Conservation (phyloP, 176 grass and related monocot genomes). For the Cenchrus americanus region DNA sequence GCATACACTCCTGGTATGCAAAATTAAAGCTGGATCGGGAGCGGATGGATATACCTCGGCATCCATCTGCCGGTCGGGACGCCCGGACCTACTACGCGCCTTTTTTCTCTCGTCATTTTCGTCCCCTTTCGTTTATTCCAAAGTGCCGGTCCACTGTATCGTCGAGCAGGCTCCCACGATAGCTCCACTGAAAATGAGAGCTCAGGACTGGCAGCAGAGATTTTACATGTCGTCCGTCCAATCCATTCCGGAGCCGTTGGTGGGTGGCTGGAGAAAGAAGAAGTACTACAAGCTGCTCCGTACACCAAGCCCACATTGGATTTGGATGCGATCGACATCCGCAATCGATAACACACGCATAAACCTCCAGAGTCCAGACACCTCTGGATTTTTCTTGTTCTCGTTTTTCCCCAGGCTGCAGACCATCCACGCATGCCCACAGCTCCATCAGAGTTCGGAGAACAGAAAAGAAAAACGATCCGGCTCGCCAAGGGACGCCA, state of each 20-base stretch:
- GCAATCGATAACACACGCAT: neutral
- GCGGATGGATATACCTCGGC: neutral
- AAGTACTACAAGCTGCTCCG: neutral
- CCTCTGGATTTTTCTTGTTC: neutral
- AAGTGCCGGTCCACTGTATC: neutral
- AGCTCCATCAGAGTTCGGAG: neutral
- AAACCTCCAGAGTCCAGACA: neutral
- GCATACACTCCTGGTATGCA: neutral
- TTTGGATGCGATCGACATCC: neutral
- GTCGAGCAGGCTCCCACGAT: slow-evolving; percentile 6
- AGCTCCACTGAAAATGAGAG: neutral
- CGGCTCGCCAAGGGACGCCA: slow-evolving; percentile 13
- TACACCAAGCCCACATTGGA: neutral
- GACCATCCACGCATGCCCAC: neutral
- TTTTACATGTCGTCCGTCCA: neutral
- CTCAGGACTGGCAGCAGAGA: neutral
- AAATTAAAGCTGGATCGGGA: too few relatives aligned
- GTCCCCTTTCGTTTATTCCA: neutral
- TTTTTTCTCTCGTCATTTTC: neutral
- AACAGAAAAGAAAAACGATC: neutral
- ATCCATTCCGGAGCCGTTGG: neutral
- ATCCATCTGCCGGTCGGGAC: neutral
- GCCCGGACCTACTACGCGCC: neutral
- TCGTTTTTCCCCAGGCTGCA: neutral
- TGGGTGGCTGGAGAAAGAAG: neutral